These are phyloP conservation scores for Aspergillus thermomutatus DNA, from an alignment of 2,329 filamentous ascomycete species.

Conservation along the genomic window DNA sequence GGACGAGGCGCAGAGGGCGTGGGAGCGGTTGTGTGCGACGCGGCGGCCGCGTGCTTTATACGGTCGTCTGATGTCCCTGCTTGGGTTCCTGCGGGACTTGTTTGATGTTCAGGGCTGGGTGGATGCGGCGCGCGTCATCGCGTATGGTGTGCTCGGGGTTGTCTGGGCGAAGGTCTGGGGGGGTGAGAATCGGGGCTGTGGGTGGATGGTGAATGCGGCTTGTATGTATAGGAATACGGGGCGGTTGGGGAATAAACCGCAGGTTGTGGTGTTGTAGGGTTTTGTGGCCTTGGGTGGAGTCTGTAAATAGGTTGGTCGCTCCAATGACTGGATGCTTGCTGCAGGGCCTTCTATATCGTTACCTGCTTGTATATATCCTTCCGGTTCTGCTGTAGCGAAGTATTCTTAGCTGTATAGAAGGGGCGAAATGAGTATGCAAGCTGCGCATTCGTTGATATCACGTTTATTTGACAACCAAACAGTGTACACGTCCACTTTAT, in stretches of 20 bases:
- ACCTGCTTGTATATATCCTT: no score
- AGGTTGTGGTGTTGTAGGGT: slow-evolving; percentile 29
- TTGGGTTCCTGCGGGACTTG: slow-evolving; percentile 34
- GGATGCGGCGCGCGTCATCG: slow-evolving; percentile 49
- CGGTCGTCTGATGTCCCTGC: slow-evolving; percentile 20
- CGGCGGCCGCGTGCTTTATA: slow-evolving; percentile 25
- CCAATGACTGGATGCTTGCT: neutral
- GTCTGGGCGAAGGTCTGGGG: slow-evolving; percentile 61
- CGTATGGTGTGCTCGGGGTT: slow-evolving; percentile 54
- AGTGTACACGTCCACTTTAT: neutral
- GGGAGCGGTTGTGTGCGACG: slow-evolving; percentile 60
- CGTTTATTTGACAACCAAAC: neutral
- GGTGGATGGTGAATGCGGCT: slow-evolving; percentile 61
- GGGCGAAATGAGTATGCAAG: no score
- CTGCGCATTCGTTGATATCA: no score
- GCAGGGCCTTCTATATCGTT: no score
- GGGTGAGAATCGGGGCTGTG: slow-evolving; percentile 43
- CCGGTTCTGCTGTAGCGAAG: no score
- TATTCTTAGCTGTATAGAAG: no score
- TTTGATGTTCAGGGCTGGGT: slow-evolving; percentile 42
- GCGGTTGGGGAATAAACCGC: slow-evolving; percentile 35
- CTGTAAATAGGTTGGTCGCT: neutral
- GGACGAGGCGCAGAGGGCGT: slow-evolving; percentile 68
- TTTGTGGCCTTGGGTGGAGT: neutral
- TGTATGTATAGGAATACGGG: slow-evolving; percentile 39